Evolutionary conservation across 2,329 filamentous ascomycete genomes (phyloP), one percentile per base, ranked within the genome.

Genomic region (Scytalidium sp.): DNA sequence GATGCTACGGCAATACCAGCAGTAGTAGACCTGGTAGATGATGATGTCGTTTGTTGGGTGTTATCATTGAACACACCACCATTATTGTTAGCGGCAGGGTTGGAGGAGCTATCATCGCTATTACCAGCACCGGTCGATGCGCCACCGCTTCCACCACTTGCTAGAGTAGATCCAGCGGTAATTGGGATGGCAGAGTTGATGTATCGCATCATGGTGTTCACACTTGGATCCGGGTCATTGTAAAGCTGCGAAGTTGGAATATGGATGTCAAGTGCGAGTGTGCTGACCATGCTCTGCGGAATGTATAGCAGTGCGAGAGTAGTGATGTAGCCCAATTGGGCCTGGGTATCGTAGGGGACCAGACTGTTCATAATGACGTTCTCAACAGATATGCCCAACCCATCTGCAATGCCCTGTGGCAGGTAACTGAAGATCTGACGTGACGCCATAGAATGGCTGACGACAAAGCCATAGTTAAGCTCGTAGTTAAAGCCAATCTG

Each of bases 391-490:
- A 70, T 54, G 2, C 69, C 61, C 42, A 96, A 73, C 42, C 81
- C 84, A 44, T 67, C 68, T 3, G 64, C 55, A 47, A 75, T 57
- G 42, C 88, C 90, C 46, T 75, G 60, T 0, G 91, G 91, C 3
- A 97, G 74, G 56, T 82, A 88, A 47, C 81, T 72, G 73, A 97
- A 96, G 62, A 99, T 89, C 69, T 97, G 93, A 36, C 83, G 83
- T 4, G 90, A 87, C 17, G 91, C 88, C 56, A 85, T 77, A 13
- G 83, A 76, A 54, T 87, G 83, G 19, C 74, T 75, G 10, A 87
- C 84, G 22, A 97, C 88, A 64, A 95, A 96, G 8, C 80, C 73
- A 68, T 94, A 99, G 72, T 95, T 93, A 59, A 96, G 78, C 1
- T 81, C 80, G 63, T 84, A 87, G 46, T 82, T 74, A 78, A 97